Conservation (phyloP, 768 basidiomycete genomes). For the Podaxis pistillaris region DNA sequence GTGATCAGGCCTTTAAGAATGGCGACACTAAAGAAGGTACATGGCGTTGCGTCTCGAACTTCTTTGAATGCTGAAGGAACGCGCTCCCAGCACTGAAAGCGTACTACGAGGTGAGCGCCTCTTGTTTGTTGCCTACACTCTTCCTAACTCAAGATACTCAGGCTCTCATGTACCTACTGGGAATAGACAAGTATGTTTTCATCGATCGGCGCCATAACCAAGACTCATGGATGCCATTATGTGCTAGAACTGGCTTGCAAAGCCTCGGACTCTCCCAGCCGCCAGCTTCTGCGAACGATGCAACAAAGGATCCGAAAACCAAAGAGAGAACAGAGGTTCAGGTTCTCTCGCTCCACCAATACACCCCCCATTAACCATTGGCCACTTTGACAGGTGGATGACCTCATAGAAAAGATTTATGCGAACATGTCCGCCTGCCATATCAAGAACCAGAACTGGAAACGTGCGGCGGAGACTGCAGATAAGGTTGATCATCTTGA, state of each 20-base stretch:
- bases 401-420: conserved; percentile 78
- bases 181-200: conserved; percentile 68
- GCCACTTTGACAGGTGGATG: conserved; percentile 52
- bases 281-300: conserved; percentile 24
- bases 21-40: conserved; percentile 62
- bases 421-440: conserved; percentile 86
- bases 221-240: neutral
- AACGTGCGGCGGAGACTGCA: conserved; percentile 75
- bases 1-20: conserved; percentile 66
- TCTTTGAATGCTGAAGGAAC: neutral
- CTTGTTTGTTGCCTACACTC: conserved; percentile 8
- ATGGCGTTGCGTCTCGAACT: conserved; percentile 19
- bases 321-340: conserved; percentile 71
- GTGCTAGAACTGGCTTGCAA: conserved; percentile 52
- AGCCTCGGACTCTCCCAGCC: conserved; percentile 43
- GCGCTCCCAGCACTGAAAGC: conserved; percentile 52
- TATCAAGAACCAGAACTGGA: conserved; percentile 78
- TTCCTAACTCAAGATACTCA: conserved; percentile 23
- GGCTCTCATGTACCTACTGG: conserved; percentile 72
- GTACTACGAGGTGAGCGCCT: conserved; percentile 64
- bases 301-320: conserved; percentile 31
- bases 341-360: neutral
- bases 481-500: conserved; percentile 51
- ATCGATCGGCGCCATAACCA: neutral
- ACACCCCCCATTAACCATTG: conserved; percentile 8